Evolutionary conservation across 176 grass and related monocot species (phyloP), one percentile per base, ranked within the genome.

Genomic region (Phragmites australis): DNA sequence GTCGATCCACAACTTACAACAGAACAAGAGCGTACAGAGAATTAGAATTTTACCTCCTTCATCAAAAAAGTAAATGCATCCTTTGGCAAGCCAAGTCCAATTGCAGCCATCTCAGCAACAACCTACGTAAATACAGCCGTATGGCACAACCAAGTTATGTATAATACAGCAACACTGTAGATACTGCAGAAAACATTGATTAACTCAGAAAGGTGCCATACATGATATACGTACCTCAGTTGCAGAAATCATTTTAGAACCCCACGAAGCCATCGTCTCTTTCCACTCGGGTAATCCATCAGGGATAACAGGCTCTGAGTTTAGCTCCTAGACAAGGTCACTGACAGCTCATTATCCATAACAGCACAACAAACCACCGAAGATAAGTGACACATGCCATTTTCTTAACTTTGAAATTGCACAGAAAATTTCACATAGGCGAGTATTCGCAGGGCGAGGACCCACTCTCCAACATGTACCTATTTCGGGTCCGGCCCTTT

Each of bases 391-490:
- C 14, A 68, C 31, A 49, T 21, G 29, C 47, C 16, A 34, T 10
- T 48, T 27, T 60, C 60, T 26, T 45, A 37, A 25, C 3, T 53
- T 22, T 27, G 6, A 46, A 34, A 61, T 30, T 6, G 13, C 55
- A 12, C 0, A 5, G n/a, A 77, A 76, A 23, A 23, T 15, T 58
- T 67, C 53, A 4, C 51, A 74, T 53, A 99, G 95, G 42, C 84
- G 55, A 39, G 96, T 95, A 61, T 79, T 88, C 60, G 79, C 49
- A 3, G 93, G 96, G 23, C 93, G 93, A 84, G 93, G 88, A 51
- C 96, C 93, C 1, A 93, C 90, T 70, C 96, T 94, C 96, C 96
- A 99, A 99, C 96, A 95, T 99, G 90, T 99, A 95, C 16, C 93
- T 93, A 99, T 84, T 99, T 99, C 0, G 90, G 96, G 75, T 95